A percentile compares a stretch with the other conserved stretches of the same genome.
Conservation (phyloP, 371 early-diverging fungal genomes). For the Nosema muscidifuracis region DNA sequence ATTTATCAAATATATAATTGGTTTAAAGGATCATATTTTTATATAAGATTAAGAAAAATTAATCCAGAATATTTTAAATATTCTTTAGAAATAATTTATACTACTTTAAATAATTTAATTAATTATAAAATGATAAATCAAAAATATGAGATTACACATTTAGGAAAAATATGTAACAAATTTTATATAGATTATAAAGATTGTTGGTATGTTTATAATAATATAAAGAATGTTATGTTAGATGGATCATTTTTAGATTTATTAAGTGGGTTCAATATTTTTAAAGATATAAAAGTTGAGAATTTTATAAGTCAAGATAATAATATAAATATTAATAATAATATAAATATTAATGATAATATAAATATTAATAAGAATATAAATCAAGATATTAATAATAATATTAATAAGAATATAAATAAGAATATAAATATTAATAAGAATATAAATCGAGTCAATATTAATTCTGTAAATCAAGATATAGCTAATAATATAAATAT, state of each 20-base stretch:
- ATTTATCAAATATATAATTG: neutral
- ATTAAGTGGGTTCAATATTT: neutral
- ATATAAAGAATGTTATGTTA: conserved; percentile 1
- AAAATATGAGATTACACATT: neutral
- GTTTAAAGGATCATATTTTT: neutral
- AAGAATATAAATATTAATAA: too few relatives aligned
- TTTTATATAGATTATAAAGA: neutral
- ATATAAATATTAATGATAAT: too few relatives aligned
- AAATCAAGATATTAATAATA: too few relatives aligned
- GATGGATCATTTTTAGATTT: neutral
- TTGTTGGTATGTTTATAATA: neutral
- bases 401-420: too few relatives aligned
- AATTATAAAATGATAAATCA: conserved; percentile 3
- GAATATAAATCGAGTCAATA: too few relatives aligned
- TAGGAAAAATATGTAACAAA: neutral
- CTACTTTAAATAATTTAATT: neutral
- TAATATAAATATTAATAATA: too few relatives aligned
- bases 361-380: too few relatives aligned
- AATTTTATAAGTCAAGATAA: too few relatives aligned
- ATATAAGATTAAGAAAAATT: neutral
- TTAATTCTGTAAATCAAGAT: too few relatives aligned
- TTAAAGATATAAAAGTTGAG: neutral
- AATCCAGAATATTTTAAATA: neutral
- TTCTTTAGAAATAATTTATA: neutral
- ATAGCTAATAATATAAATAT: too few relatives aligned